Conservation (phyloP, 768 basidiomycete species). For the Guyanaporus albipodus region DNA sequence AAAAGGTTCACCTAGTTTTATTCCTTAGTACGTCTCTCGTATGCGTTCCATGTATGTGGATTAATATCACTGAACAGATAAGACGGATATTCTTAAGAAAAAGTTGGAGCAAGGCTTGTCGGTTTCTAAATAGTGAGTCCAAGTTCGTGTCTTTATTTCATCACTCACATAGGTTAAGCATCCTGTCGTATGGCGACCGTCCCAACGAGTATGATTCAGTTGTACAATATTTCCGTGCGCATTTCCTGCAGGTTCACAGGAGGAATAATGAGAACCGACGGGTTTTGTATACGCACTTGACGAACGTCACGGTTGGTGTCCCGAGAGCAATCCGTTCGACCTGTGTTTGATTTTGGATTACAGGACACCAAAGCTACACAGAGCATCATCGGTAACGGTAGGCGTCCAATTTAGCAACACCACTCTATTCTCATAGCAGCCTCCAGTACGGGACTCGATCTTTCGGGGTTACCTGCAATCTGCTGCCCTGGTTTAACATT, state of each 20-base stretch:
- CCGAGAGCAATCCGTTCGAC: background rate
- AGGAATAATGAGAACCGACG: slow-evolving; percentile 76
- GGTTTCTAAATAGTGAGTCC: slow-evolving; percentile 75
- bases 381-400: slow-evolving; percentile 78
- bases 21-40: slow-evolving; percentile 47
- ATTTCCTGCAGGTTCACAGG: slow-evolving; percentile 77
- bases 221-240: slow-evolving; percentile 82
- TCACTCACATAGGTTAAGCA: slow-evolving; percentile 40
- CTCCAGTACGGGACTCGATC: slow-evolving; percentile 65
- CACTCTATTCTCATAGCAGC: slow-evolving; percentile 4
- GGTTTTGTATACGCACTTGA: slow-evolving; percentile 79
- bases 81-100: slow-evolving; percentile 70
- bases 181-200: slow-evolving; percentile 77
- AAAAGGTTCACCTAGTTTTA: slow-evolving; percentile 58
- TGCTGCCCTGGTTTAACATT: slow-evolving; percentile 65
- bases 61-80: slow-evolving; percentile 41
- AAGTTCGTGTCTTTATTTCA: background rate
- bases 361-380: slow-evolving; percentile 84
- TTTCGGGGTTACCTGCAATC: slow-evolving; percentile 73
- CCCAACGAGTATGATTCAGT: slow-evolving; percentile 80
- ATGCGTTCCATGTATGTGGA: background rate
- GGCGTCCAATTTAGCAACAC: slow-evolving; percentile 16
- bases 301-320: slow-evolving; percentile 66
- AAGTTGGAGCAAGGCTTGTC: slow-evolving; percentile 68
- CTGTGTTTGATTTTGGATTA: slow-evolving; percentile 5